Evolutionary conservation across 768 basidiomycete species (phyloP).

Genomic region (Tubosaeta sp.): DNA sequence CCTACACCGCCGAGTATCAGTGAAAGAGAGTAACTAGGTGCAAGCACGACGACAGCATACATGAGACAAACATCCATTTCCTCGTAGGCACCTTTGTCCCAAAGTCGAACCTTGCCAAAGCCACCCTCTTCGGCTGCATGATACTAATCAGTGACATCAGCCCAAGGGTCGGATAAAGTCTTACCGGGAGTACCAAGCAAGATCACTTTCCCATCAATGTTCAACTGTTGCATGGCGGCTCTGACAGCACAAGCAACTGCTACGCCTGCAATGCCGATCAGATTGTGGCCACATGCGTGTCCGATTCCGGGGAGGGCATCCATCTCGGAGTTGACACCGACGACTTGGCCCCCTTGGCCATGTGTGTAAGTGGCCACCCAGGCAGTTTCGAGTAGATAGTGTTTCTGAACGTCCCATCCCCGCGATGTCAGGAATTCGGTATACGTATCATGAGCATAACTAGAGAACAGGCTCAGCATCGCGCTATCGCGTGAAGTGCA

Average conservation of each 20-base stretch:
- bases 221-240: slow-evolving; percentile 53
- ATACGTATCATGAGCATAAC: slow-evolving; percentile 67
- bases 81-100: slow-evolving; percentile 68
- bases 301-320: slow-evolving; percentile 58
- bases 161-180: not conserved
- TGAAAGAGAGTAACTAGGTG: not conserved
- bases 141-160: not conserved
- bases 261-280: slow-evolving; percentile 74
- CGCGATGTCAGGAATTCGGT: slow-evolving; percentile 63
- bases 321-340: slow-evolving; percentile 84
- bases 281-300: slow-evolving; percentile 79
- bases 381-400: slow-evolving; percentile 66
- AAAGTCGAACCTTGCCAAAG: slow-evolving; percentile 64
- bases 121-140: slow-evolving; percentile 73
- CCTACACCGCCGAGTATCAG: slow-evolving; percentile 36
- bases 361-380: slow-evolving; percentile 72
- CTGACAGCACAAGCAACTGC: slow-evolving; percentile 69
- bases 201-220: slow-evolving; percentile 64
- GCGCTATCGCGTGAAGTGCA: not conserved
- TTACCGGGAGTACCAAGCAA: slow-evolving; percentile 77
- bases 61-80: slow-evolving; percentile 77
- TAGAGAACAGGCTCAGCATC: slow-evolving; percentile 23
- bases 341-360: slow-evolving; percentile 61
- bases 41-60: slow-evolving; percentile 32
- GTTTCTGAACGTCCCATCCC: slow-evolving; percentile 59